Evolutionary conservation across 2,329 filamentous ascomycete species (phyloP), one percentile per base, ranked within the genome.

Genomic region (Exophiala sideris): DNA sequence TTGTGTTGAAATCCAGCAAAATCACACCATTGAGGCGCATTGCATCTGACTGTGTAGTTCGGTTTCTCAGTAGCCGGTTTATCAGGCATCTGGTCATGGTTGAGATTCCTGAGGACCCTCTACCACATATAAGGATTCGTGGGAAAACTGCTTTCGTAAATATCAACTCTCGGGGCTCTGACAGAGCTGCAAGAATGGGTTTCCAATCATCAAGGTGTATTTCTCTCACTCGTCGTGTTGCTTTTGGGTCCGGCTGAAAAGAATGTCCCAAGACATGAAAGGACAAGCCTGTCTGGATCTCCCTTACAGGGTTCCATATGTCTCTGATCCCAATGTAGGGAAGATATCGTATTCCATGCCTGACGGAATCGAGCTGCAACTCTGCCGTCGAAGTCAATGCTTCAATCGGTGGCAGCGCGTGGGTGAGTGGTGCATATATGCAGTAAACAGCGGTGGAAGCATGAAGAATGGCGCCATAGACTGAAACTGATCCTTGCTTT

Each of bases 1-100:
- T 76, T 5, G 80, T 76, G 58, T 86, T 82, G 2, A 85, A 70
- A 58, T 85, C 83, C 12, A 86, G 70, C 56, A 80, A 80, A 49
- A 76, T 77, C 20, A 79, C 75, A 3, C 73, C 72, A 50, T 73
- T 68, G 21, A 60, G 35, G 10, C n/a, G n/a, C 32, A 38, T 18
- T 18, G 24, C 14, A 14, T 40, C 18, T 9, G 41, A 11, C 9
- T 34, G 11, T 9, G 21, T 32, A 9, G 8, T 29, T 16, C 45
- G 56, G 52, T 67, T 73, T 3, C 68, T 66, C 14, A 83, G 70
- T 29, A 82, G 71, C 52, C 79, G 74, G 61, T 85, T 85, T 14
- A 77, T 63, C 4, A 85, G 67, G 52, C 80, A 73, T 46, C 78
- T 77, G 52, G 76, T 75, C 24, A 85, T 81, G 0, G 80, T 84